Evolutionary conservation across 2,329 filamentous ascomycete species (phyloP).

Genomic region (Fusarium nelsonii): DNA sequence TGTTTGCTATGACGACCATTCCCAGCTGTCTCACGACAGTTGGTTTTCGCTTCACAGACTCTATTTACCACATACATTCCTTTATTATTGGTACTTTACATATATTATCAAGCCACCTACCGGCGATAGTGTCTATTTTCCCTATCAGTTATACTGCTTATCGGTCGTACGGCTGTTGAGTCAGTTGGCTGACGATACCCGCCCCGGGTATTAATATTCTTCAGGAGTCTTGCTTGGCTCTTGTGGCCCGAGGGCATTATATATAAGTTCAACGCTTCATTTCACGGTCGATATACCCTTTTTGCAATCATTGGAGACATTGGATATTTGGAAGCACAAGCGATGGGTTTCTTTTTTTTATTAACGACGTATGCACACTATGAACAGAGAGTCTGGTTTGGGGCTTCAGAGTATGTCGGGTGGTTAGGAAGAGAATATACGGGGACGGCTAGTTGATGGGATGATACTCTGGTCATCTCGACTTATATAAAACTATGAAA

Average conservation of each 20-base stretch:
- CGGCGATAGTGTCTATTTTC: conserved; percentile 54
- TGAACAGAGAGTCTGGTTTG: conserved; percentile 34
- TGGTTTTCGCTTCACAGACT: conserved; percentile 44
- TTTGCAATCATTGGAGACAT: conserved; percentile 43
- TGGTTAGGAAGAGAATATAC: conserved; percentile 12
- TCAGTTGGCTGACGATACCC: conserved; percentile 32
- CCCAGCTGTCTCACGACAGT: conserved; percentile 31
- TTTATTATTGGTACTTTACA: conserved; percentile 46
- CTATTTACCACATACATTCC: conserved; percentile 38
- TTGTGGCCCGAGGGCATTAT: conserved; percentile 44
- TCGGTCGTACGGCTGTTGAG: conserved; percentile 7
- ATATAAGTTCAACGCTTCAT: conserved; percentile 47
- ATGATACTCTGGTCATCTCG: conserved; percentile 33
- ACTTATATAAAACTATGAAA: conserved; percentile 34
- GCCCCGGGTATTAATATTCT: conserved; percentile 36
- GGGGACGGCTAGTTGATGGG: conserved; percentile 30
- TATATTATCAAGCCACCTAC: conserved; percentile 47
- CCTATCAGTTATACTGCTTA: conserved; percentile 26
- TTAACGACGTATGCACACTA: conserved; percentile 49
- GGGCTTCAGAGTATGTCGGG: conserved; percentile 28
- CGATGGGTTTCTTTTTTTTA: conserved; percentile 44
- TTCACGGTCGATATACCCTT: conserved; percentile 52
- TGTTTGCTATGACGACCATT: conserved; percentile 22
- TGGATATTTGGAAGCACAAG: conserved; percentile 43
- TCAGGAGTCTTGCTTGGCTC: conserved; percentile 21